These are phyloP conservation scores for Ilyonectria mors-panacis DNA, from an alignment of 2,329 filamentous ascomycete genomes.

Conservation along the genomic window DNA sequence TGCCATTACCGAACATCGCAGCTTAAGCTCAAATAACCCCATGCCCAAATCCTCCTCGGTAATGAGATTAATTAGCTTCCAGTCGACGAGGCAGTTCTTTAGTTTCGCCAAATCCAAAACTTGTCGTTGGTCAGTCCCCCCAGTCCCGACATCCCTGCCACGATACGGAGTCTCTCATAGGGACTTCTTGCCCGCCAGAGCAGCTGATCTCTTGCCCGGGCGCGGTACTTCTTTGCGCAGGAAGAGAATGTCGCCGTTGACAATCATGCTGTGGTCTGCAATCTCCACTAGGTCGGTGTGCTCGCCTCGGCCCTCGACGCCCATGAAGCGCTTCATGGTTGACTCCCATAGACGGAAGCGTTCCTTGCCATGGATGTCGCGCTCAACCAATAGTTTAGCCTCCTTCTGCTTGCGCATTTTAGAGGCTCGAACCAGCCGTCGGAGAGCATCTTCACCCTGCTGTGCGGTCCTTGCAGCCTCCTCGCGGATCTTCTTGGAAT, in stretches of 20 bases:
- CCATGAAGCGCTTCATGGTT: slow-evolving; percentile 71
- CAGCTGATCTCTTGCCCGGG: slow-evolving; percentile 58
- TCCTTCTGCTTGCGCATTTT: slow-evolving; percentile 77
- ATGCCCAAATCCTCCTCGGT: background rate
- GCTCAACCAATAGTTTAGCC: slow-evolving; percentile 69
- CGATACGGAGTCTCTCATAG: slow-evolving; percentile 22
- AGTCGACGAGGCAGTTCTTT: no score
- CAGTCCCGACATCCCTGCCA: background rate
- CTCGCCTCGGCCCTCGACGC: slow-evolving; percentile 49
- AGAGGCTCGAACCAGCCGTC: slow-evolving; percentile 72
- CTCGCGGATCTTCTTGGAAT: slow-evolving; percentile 72
- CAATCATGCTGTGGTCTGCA: slow-evolving; percentile 76
- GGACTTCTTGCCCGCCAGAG: slow-evolving; percentile 43
- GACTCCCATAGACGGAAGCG: slow-evolving; percentile 73
- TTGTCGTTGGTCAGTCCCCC: no score
- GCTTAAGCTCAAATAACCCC: background rate
- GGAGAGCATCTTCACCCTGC: slow-evolving; percentile 73
- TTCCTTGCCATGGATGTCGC: slow-evolving; percentile 66
- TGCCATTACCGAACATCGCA: background rate
- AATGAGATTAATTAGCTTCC: background rate
- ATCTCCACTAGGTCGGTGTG: slow-evolving; percentile 63
- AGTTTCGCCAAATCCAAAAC: background rate
- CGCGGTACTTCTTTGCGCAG: slow-evolving; percentile 68
- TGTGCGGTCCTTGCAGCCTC: slow-evolving; percentile 73
- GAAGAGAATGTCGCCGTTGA: slow-evolving; percentile 69